Evolutionary conservation across 352 stramenopile genomes (phyloP).

Genomic region (Phytopythium oedochilum): DNA sequence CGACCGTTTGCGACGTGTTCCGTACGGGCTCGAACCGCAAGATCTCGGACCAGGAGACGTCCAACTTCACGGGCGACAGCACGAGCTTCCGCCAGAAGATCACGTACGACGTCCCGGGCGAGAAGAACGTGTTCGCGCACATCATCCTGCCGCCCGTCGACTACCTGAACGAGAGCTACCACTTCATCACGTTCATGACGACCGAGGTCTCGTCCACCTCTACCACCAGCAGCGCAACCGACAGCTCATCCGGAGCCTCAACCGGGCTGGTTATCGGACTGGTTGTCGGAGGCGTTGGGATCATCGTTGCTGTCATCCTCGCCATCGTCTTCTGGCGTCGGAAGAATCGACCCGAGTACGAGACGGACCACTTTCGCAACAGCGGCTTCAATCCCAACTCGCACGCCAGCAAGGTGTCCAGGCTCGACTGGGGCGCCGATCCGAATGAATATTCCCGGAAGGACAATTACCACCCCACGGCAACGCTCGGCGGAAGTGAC

Average conservation of each 20-base stretch:
- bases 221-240: constrained; percentile 11
- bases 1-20: constrained; percentile 74
- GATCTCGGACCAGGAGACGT: constrained; percentile 66
- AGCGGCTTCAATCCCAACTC: constrained; percentile 48
- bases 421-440: constrained; percentile 64
- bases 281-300: constrained; percentile 35
- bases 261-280: constrained; percentile 36
- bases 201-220: constrained; percentile 19
- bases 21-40: constrained; percentile 55
- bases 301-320: constrained; percentile 41
- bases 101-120: constrained; percentile 31
- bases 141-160: constrained; percentile 59
- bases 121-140: constrained; percentile 77
- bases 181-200: constrained; percentile 77
- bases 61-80: constrained; percentile 68
- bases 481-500: constrained; percentile 19
- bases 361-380: constrained; percentile 48
- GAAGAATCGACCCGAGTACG: constrained; percentile 31
- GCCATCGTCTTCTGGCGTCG: constrained; percentile 57
- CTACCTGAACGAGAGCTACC: constrained; percentile 55
- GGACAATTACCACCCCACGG: constrained; percentile 33
- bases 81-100: constrained; percentile 61
- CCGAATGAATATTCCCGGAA: constrained; percentile 33
- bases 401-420: constrained; percentile 47
- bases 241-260: constrained; percentile 23